A percentile compares a stretch with the other conserved stretches of the same genome.
Conservation (phyloP, 768 basidiomycete genomes). For the Trametes cingulata region DNA sequence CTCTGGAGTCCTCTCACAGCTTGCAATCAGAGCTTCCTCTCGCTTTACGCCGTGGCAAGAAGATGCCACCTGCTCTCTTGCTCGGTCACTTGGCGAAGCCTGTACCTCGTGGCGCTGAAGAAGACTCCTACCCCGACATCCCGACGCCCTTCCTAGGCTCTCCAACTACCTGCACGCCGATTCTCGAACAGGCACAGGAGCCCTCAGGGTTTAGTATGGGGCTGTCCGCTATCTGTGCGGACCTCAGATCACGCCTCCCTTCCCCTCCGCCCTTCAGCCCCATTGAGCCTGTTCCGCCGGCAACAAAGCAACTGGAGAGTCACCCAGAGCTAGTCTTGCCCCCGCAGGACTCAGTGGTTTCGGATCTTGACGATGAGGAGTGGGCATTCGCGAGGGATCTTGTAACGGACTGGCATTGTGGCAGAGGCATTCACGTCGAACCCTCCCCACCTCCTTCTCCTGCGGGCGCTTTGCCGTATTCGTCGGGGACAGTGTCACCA, state of each 20-base stretch:
- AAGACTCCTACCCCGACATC: constrained; percentile 40
- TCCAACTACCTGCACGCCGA: constrained; percentile 34
- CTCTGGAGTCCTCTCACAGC: constrained; percentile 32
- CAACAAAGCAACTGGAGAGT: not conserved
- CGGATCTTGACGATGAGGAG: constrained; percentile 30
- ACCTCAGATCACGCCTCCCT: constrained; percentile 37
- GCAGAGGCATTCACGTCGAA: not conserved
- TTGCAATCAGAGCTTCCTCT: constrained; percentile 29
- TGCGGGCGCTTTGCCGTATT: constrained; percentile 7
- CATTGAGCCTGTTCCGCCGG: constrained; percentile 8
- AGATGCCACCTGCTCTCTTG: constrained; percentile 33
- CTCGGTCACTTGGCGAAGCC: constrained; percentile 10
- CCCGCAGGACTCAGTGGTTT: not conserved
- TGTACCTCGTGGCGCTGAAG: constrained; percentile 6
- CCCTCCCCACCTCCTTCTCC: constrained; percentile 14
- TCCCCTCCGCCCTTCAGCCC: constrained; percentile 23
- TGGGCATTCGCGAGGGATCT: constrained; percentile 40
- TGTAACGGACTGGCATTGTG: constrained; percentile 26
- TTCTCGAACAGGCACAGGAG: constrained; percentile 22
- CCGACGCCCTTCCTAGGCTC: constrained; percentile 46
- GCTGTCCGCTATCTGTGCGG: constrained; percentile 39
- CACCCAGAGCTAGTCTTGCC: not conserved
- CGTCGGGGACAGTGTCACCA: not conserved
- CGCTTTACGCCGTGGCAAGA: constrained; percentile 42
- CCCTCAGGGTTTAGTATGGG: constrained; percentile 27